Evolutionary conservation across 2,329 filamentous ascomycete species (phyloP), one percentile per base, ranked within the genome.

Genomic region (Ophiostoma sp.): DNA sequence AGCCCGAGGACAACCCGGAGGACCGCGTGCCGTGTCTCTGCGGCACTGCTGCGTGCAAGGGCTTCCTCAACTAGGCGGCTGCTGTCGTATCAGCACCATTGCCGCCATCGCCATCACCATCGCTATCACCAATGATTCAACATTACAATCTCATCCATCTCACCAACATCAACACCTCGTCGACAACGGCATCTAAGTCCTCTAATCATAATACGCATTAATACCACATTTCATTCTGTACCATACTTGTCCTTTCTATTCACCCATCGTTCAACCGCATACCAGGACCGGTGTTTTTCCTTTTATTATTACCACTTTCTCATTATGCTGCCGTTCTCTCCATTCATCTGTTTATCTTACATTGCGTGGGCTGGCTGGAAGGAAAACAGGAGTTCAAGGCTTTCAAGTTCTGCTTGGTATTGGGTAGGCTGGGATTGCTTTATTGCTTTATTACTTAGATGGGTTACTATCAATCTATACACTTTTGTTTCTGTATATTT

Each of bases 21-120:
- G 95, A 99, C 80, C 92, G 95, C 74, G 97, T 99, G 76, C 95
- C 95, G 68, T 99, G 95, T 83, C 89, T 99, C 68, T 99, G 95
- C 80, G 95, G 95, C 72, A 97, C 94, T 62, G 89, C 94, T 39
- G 93, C 93, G 67, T 99, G 95, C 84, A 99, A 99, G 84, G 95
- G 95, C 73, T 99, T 98, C 84, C 92, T 99, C 81, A 99, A 99
- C 82, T 99, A 85, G 33, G 33, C 57, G 27, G 27, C 27, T 31
- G 27, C 87, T 74, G 64, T 44, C 36, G n/a, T 5, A 2, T 11
- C 15, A 41, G 15, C 15, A 41, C 8, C 15, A 41, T 41, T 15
- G 15, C 39, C 39, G 13, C 39, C 39, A 41, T 13, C 39, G 13
- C 39, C 39, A 41, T 13, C 15, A 41, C 39, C 39, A 41, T 13